phyloP scores from a whole-genome alignment of 306 rosid species.

The Elaeagnus macrophylla region DNA sequence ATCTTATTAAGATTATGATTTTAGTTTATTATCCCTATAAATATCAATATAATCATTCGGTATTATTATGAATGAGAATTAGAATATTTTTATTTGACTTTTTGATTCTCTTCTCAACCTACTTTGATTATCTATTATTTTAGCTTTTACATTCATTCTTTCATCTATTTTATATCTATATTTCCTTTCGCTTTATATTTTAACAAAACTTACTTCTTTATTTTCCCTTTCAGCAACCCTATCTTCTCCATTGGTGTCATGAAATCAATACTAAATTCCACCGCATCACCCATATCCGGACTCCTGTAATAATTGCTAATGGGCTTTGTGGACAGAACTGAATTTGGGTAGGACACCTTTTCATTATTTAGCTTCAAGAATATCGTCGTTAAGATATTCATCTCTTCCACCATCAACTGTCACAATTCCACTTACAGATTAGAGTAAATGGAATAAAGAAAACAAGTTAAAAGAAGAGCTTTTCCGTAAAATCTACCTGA shows the following conservation, averaged over 20 bases:
- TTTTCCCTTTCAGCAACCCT: conserved; percentile 47
- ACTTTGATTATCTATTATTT: too few species aligned
- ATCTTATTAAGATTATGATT: too few species aligned
- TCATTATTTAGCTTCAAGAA: conserved; percentile 78
- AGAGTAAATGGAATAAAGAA: conserved; percentile 10
- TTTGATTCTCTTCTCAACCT: too few species aligned
- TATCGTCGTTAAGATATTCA: conserved; percentile 82
- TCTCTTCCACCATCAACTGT: conserved; percentile 89
- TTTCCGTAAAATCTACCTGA: conserved; percentile 39
- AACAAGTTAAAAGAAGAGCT: conserved; percentile 3
- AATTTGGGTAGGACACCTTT: conserved; percentile 83
- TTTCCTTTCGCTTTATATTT: too few species aligned
- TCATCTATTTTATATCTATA: too few species aligned
- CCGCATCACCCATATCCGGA: conserved; percentile 61
- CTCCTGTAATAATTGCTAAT: conserved; percentile 86
- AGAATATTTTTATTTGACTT: too few species aligned
- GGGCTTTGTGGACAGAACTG: conserved; percentile 69
- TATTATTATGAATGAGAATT: too few species aligned
- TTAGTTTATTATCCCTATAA: too few species aligned
- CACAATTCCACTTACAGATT: conserved; percentile 7
- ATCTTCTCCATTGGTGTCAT: conserved; percentile 60
- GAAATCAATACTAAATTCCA: conserved; percentile 64
- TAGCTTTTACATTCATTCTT: too few species aligned
- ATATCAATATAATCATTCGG: too few species aligned
- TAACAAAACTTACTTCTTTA: conserved; percentile 58